phyloP scores from a whole-genome alignment of 495 filamentous ascomycete genomes.

The Tetracladium setigerum region DNA sequence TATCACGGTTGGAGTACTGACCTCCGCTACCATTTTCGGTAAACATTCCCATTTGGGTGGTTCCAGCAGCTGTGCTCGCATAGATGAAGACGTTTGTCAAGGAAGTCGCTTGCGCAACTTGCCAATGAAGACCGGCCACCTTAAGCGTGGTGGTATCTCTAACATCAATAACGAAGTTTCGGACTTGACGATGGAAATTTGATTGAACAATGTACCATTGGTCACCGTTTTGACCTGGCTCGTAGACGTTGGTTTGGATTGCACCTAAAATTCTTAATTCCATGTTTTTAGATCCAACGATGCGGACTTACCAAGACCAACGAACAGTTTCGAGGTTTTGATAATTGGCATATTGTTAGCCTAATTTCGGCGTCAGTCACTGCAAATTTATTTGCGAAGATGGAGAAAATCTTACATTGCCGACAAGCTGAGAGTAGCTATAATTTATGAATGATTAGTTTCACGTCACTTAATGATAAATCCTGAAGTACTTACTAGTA shows the following conservation, averaged over 20 bases:
- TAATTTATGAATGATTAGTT: too few relatives aligned
- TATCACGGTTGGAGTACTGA: too few relatives aligned
- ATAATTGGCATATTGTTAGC: constrained; percentile 21
- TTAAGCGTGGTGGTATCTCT: constrained; percentile 13
- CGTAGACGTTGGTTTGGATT: constrained; percentile 8
- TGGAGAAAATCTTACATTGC: background rate
- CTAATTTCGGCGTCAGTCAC: too few relatives aligned
- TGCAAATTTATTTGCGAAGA: background rate
- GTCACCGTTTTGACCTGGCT: background rate
- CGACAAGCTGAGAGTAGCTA: background rate
- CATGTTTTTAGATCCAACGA: too few relatives aligned
- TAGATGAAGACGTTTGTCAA: constrained; percentile 45
- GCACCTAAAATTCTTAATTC: constrained; percentile 1
- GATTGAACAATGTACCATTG: constrained; percentile 17
- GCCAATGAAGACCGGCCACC: constrained; percentile 30
- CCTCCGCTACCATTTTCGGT: constrained; percentile 69
- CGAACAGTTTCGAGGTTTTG: background rate
- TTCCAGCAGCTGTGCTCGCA: constrained; percentile 28
- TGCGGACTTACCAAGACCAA: constrained; percentile 9
- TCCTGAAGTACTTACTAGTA: too few relatives aligned
- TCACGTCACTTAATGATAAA: too few relatives aligned
- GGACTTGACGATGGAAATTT: constrained; percentile 30
- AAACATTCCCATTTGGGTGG: constrained; percentile 42
- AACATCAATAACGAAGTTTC: constrained; percentile 32
- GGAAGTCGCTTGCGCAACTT: constrained; percentile 31